Percentiles rank a stretch among this genome's conserved stretches.
phyloP scores from a whole-genome alignment of 805 yeast species.

The Yarrowia sp. region DNA sequence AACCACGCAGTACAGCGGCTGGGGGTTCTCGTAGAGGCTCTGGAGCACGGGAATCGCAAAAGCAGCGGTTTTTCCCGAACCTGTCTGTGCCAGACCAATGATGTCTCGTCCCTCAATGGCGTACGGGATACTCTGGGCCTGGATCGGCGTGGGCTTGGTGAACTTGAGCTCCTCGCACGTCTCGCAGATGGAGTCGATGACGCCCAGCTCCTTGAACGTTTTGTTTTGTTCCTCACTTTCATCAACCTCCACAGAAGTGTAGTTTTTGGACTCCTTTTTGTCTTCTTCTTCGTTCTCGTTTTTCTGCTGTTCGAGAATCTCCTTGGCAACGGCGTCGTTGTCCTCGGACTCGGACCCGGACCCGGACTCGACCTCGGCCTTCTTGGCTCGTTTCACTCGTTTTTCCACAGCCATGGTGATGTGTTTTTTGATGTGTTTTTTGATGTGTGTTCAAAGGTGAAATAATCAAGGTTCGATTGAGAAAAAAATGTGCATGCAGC shows the following conservation, averaged over 20 bases:
- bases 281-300: slow-evolving; percentile 26
- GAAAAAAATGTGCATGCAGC: slow-evolving; percentile 21
- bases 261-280: slow-evolving; percentile 16
- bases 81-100: slow-evolving; percentile 96
- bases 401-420: slow-evolving; percentile 20
- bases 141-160: slow-evolving; percentile 90
- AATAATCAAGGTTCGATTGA: slow-evolving; percentile 30
- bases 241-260: slow-evolving; percentile 40
- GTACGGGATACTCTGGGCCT: slow-evolving; percentile 86
- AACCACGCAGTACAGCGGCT: slow-evolving; percentile 87
- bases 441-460: background rate
- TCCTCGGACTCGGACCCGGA: slow-evolving; percentile 9
- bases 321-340: slow-evolving; percentile 27
- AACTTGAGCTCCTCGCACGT: slow-evolving; percentile 79
- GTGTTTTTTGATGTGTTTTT: background rate
- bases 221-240: slow-evolving; percentile 40
- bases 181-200: slow-evolving; percentile 61
- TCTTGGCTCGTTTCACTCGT: slow-evolving; percentile 28
- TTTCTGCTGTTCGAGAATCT: slow-evolving; percentile 13
- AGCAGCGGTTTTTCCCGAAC: slow-evolving; percentile 98
- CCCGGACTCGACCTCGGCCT: slow-evolving; percentile 3
- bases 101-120: slow-evolving; percentile 91
- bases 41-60: slow-evolving; percentile 96
- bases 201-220: slow-evolving; percentile 49
- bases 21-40: slow-evolving; percentile 85